A percentile compares a stretch with the other conserved stretches of the same genome.
Evolutionary conservation across 2,329 filamentous ascomycete species (phyloP).

Genomic region (Aspergillus uvarum): DNA sequence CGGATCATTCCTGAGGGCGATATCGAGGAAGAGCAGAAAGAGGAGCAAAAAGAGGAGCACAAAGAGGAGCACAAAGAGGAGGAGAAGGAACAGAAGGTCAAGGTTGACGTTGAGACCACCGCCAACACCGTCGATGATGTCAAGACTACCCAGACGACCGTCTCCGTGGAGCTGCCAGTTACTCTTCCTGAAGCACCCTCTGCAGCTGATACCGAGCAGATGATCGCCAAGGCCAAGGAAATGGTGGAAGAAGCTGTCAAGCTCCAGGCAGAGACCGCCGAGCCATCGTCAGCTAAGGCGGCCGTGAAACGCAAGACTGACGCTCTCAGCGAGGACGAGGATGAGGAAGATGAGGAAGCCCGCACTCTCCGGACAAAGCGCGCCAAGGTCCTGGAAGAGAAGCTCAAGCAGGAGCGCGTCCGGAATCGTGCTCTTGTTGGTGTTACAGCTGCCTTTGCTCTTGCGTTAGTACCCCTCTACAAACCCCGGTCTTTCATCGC

Average conservation of each 20-base stretch:
- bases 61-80: constrained; percentile 21
- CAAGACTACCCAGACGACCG: constrained; percentile 69
- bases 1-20: constrained; percentile 13
- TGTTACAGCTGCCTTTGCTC: constrained; percentile 78
- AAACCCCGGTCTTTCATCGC: constrained; percentile 12
- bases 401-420: constrained; percentile 81
- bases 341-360: constrained; percentile 45
- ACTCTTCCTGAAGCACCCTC: constrained; percentile 66
- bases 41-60: constrained; percentile 26
- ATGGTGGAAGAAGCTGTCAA: constrained; percentile 76
- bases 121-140: constrained; percentile 55
- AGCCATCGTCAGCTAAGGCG: constrained; percentile 34
- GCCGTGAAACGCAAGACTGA: constrained; percentile 71
- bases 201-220: constrained; percentile 74
- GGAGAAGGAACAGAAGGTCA: constrained; percentile 53
- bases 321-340: constrained; percentile 59
- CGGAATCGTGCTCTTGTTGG: constrained; percentile 82
- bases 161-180: constrained; percentile 73
- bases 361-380: constrained; percentile 65
- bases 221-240: constrained; percentile 81
- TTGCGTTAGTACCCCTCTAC: constrained; percentile 69
- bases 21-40: constrained; percentile 26
- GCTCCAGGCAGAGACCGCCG: constrained; percentile 41
- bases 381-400: constrained; percentile 66
- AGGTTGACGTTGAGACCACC: constrained; percentile 68